These are phyloP conservation scores for Botrytis elliptica DNA, from an alignment of 2,329 filamentous ascomycete genomes.

Conservation along the genomic window DNA sequence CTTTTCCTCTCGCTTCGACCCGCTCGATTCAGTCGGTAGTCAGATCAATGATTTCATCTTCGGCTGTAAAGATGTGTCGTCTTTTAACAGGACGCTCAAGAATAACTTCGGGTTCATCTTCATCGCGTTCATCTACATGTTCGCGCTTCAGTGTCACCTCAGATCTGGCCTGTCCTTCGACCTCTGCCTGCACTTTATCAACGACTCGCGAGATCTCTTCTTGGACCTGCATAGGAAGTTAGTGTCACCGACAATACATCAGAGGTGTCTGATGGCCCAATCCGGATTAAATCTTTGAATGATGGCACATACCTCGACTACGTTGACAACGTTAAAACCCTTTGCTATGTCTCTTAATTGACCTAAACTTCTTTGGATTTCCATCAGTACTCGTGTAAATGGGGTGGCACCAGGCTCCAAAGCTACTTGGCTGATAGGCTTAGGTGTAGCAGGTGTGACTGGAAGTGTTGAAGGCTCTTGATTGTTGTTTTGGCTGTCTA, in stretches of 20 bases:
- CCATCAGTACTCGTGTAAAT: conserved; percentile 1
- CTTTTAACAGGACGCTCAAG: conserved; percentile 22
- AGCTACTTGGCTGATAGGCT: not conserved
- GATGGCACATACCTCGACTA: conserved; percentile 9
- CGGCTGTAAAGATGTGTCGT: conserved; percentile 15
- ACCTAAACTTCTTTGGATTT: conserved; percentile 6
- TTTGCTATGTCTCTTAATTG: conserved; percentile 14
- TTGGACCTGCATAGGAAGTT: not conserved
- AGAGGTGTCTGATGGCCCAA: not conserved
- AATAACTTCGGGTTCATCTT: conserved; percentile 14
- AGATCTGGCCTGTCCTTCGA: not conserved
- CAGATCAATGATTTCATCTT: conserved; percentile 17
- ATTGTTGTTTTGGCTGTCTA: not conserved
- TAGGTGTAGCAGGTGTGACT: not conserved
- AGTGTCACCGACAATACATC: not conserved
- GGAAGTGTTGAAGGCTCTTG: not conserved
- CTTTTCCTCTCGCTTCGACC: not conserved
- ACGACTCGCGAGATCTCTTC: not conserved
- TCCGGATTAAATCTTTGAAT: not conserved
- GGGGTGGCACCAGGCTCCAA: not conserved
- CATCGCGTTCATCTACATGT: conserved; percentile 1
- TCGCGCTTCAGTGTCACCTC: conserved; percentile 11
- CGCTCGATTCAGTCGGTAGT: not conserved
- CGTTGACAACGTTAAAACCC: not conserved
- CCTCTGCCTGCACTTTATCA: not conserved